A percentile compares a stretch with the other conserved stretches of the same genome.
phyloP scores from a whole-genome alignment of 345 rosid genomes.

The Leavenworthia alabamica region DNA sequence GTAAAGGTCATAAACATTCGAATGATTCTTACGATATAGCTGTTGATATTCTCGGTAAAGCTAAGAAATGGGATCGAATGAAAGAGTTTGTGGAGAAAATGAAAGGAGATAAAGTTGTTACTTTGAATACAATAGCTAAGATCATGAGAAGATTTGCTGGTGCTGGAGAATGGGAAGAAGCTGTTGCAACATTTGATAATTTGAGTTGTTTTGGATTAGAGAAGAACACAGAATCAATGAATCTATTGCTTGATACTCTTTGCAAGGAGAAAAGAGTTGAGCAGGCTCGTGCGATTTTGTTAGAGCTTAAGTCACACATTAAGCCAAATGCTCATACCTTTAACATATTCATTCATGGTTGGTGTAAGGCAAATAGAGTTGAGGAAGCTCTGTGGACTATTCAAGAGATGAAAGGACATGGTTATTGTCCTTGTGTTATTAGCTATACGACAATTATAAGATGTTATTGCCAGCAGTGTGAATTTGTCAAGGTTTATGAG shows the following conservation, averaged over 20 bases:
- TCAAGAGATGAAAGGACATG: slow-evolving; percentile 85
- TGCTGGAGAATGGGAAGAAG: slow-evolving; percentile 81
- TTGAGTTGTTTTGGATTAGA: slow-evolving; percentile 50
- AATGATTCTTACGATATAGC: slow-evolving; percentile 43
- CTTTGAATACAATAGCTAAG: slow-evolving; percentile 49
- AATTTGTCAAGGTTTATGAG: slow-evolving; percentile 48
- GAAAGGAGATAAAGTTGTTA: slow-evolving; percentile 37
- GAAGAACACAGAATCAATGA: slow-evolving; percentile 73
- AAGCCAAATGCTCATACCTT: slow-evolving; percentile 60
- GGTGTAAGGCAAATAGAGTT: slow-evolving; percentile 70
- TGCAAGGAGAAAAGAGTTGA: slow-evolving; percentile 73
- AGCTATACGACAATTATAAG: slow-evolving; percentile 67
- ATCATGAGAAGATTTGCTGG: slow-evolving; percentile 78
- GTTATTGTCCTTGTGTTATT: slow-evolving; percentile 53
- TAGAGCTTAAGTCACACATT: slow-evolving; percentile 54
- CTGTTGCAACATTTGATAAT: slow-evolving; percentile 54
- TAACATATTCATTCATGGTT: slow-evolving; percentile 77
- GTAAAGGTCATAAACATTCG: slow-evolving; percentile 38
- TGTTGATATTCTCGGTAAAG: slow-evolving; percentile 70
- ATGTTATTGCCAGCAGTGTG: slow-evolving; percentile 43
- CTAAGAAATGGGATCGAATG: slow-evolving; percentile 63
- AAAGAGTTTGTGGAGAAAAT: slow-evolving; percentile 51
- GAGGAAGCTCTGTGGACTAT: slow-evolving; percentile 87
- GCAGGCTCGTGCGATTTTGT: slow-evolving; percentile 52
- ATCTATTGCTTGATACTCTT: slow-evolving; percentile 66